These are phyloP conservation scores for Hypoxylon sp. DNA, from an alignment of 2,329 filamentous ascomycete species.

Conservation along the genomic window DNA sequence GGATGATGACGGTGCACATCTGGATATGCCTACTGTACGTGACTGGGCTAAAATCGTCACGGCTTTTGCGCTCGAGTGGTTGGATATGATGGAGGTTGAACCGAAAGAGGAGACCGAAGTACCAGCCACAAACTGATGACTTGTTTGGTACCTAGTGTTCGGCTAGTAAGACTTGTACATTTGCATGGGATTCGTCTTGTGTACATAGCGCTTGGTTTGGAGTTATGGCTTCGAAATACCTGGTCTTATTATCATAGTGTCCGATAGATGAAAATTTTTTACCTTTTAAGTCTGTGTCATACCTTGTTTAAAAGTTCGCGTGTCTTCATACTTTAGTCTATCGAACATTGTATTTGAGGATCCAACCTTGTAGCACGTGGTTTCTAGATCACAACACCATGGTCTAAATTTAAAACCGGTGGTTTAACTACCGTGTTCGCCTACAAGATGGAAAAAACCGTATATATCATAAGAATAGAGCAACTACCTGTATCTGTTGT, in stretches of 20 bases:
- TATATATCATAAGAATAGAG: background rate
- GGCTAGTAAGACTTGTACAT: constrained; percentile 6
- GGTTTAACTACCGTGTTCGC: background rate
- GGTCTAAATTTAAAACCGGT: background rate
- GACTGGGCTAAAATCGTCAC: constrained; percentile 83
- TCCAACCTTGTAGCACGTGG: no score
- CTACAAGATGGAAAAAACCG: background rate
- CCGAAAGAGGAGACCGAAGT: constrained; percentile 44
- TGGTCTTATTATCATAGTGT: constrained; percentile 9
- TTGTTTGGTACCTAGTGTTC: constrained; percentile 5
- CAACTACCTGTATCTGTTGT: background rate
- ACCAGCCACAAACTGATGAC: constrained; percentile 5
- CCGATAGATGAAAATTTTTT: constrained; percentile 13
- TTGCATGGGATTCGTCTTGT: constrained; percentile 10
- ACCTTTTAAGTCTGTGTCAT: constrained; percentile 1
- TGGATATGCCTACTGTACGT: constrained; percentile 78
- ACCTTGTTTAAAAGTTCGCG: background rate
- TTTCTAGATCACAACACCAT: background rate
- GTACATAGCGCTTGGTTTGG: constrained; percentile 24
- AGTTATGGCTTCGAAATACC: constrained; percentile 6
- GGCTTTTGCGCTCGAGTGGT: constrained; percentile 83
- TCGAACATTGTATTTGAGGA: background rate
- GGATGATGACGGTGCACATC: constrained; percentile 78
- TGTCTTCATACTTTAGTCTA: background rate
- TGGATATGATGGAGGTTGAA: constrained; percentile 72